phyloP scores from a whole-genome alignment of 2,329 filamentous ascomycete species.

The Fusarium sororula region DNA sequence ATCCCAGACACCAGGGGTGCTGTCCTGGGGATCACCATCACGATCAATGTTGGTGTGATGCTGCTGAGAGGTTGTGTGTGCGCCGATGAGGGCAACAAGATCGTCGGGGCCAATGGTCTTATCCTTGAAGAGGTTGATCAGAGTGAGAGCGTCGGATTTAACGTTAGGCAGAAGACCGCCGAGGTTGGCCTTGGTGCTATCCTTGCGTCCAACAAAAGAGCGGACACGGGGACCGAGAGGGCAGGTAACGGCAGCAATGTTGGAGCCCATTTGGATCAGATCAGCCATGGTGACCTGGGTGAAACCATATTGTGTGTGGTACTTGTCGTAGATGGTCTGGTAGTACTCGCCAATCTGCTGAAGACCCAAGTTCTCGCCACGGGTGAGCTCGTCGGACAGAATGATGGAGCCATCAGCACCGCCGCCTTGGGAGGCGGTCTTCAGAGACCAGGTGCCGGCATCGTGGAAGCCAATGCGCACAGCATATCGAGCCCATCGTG shows the following conservation, averaged over 20 bases:
- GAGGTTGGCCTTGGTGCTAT: conserved; percentile 52
- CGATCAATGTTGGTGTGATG: conserved; percentile 53
- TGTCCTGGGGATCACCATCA: conserved; percentile 59
- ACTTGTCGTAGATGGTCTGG: conserved; percentile 52
- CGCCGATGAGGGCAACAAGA: conserved; percentile 63
- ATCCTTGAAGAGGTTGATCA: conserved; percentile 59
- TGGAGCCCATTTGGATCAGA: conserved; percentile 62
- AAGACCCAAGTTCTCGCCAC: conserved; percentile 58
- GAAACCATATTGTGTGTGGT: conserved; percentile 45
- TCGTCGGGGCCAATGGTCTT: conserved; percentile 63
- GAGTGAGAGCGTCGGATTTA: conserved; percentile 55
- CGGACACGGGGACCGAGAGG: conserved; percentile 57
- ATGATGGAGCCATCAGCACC: conserved; percentile 60
- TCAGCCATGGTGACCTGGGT: conserved; percentile 61
- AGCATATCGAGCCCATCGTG: conserved; percentile 53
- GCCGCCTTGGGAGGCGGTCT: conserved; percentile 46
- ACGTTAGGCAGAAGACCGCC: conserved; percentile 55
- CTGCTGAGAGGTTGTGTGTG: conserved; percentile 62
- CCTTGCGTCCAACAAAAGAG: conserved; percentile 61
- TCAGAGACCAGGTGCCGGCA: conserved; percentile 55
- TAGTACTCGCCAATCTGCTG: conserved; percentile 54
- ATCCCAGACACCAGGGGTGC: conserved; percentile 63
- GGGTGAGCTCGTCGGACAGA: conserved; percentile 50
- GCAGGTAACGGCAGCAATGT: conserved; percentile 58
- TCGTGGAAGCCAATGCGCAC: conserved; percentile 61